These are phyloP conservation scores for Trichoderma atrobrunneum DNA, from an alignment of 2,329 filamentous ascomycete genomes.

Conservation along the genomic window DNA sequence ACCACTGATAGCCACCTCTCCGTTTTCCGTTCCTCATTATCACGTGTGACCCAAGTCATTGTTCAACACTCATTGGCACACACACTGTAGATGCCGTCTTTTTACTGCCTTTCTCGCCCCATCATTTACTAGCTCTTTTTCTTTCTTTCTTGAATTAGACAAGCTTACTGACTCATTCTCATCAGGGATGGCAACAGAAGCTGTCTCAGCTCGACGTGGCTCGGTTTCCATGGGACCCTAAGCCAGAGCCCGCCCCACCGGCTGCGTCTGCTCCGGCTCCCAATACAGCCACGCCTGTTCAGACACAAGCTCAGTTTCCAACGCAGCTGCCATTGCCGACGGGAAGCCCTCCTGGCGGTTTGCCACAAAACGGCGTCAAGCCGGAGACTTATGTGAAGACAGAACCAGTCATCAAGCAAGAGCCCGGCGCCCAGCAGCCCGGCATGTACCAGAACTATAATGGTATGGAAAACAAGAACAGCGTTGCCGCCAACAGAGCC, in stretches of 20 bases:
- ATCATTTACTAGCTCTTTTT: neutral
- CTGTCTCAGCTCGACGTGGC: constrained; percentile 82
- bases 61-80: neutral
- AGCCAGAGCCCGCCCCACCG: constrained; percentile 57
- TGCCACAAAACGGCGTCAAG: constrained; percentile 39
- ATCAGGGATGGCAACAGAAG: constrained; percentile 90
- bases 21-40: neutral
- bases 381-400: constrained; percentile 48
- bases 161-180: constrained; percentile 17
- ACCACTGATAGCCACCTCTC: constrained; percentile 2
- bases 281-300: constrained; percentile 25
- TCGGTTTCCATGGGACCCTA: constrained; percentile 92
- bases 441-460: constrained; percentile 37
- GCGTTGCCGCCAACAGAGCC: constrained; percentile 53
- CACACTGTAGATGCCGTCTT: neutral
- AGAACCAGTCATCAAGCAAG: constrained; percentile 47
- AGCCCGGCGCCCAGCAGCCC: constrained; percentile 39
- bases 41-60: constrained; percentile 5
- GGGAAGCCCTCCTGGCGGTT: constrained; percentile 31
- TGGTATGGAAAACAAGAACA: constrained; percentile 35
- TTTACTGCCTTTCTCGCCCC: neutral
- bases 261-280: constrained; percentile 35
- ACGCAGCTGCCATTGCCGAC: constrained; percentile 33
- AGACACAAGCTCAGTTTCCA: constrained; percentile 34
- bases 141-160: neutral